phyloP scores from a whole-genome alignment of 441 rosid genomes.

The Capsella rubella region DNA sequence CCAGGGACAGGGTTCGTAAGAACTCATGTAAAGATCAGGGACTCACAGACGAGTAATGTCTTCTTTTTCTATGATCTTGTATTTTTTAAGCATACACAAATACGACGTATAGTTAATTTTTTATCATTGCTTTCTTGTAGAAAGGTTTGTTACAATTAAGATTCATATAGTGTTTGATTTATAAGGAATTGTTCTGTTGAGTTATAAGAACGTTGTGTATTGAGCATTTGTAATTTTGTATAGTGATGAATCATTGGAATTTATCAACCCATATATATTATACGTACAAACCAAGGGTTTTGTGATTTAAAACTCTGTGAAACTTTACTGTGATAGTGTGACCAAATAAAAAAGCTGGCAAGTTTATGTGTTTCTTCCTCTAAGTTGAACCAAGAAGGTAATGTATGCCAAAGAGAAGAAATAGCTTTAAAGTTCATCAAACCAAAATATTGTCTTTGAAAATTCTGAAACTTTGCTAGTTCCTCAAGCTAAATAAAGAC shows the following conservation, averaged over 20 bases:
- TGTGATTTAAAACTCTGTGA: not conserved
- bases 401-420: not conserved
- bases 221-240: conserved; percentile 14
- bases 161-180: conserved; percentile 15
- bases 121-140: not conserved
- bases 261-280: not conserved
- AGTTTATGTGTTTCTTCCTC: not conserved
- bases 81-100: conserved; percentile 1
- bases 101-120: conserved; percentile 14
- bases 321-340: not conserved
- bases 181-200: conserved; percentile 11
- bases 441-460: not conserved
- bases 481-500: not conserved
- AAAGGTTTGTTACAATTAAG: conserved; percentile 6
- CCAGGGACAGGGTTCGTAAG: conserved; percentile 32
- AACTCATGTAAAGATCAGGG: conserved; percentile 18
- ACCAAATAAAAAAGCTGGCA: conserved; percentile 2
- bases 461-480: not conserved
- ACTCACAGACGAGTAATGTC: not conserved
- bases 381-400: not conserved
- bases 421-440: not conserved
- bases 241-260: conserved; percentile 18
- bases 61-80: conserved; percentile 17
- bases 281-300: not conserved
- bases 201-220: not conserved